Evolutionary conservation across 176 grass and related monocot species (phyloP), one percentile per base, ranked within the genome.

Genomic region (Oryza meridionalis): DNA sequence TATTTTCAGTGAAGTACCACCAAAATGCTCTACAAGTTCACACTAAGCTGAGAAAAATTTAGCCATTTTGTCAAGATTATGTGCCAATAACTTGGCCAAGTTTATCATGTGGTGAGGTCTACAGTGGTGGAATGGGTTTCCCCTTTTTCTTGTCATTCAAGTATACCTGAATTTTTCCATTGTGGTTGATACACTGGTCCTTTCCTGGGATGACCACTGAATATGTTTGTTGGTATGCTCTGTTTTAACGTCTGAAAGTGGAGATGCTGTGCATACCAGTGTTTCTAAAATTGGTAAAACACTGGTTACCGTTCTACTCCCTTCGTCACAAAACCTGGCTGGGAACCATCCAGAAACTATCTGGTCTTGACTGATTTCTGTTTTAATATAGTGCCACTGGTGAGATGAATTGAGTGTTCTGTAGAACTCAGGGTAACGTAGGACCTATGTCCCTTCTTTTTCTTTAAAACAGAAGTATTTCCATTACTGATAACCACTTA

Each of bases 381-480:
- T 73, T 40, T 15, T 50, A 84, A 59, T 24, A 35, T 84, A 46
- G 61, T 77, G 69, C 15, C 64, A 69, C 42, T 84, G 73, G 22
- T 84, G 64, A 69, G 9, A 19, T 40, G 6, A 62, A 69, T 5
- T 5, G 24, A 16, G 26, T 3, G 77, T 51, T 77, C 22, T 13
- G 67, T 33, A 59, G 63, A 77, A 25, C 7, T 44, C 31, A 31
- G 16, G 67, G 8, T 58, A 58, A 26, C 3, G 7, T 40, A n/a
- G 24, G 12, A 2, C 14, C n/a, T 17, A 70, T 35, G 9, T 16
- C 17, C 26, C 21, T 42, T 65, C 61, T 84, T 67, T 64, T 49
- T 68, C 44, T 66, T 22, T 80, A 50, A 12, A 43, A 61, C 29
- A 21, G 24, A 70, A 35, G 55, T 19, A 49, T 59, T 61, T 65